Percentiles rank a stretch among this genome's conserved stretches.
Evolutionary conservation across 23 red algal genomes (phyloP).

Genomic region (Chondrus crispus): DNA sequence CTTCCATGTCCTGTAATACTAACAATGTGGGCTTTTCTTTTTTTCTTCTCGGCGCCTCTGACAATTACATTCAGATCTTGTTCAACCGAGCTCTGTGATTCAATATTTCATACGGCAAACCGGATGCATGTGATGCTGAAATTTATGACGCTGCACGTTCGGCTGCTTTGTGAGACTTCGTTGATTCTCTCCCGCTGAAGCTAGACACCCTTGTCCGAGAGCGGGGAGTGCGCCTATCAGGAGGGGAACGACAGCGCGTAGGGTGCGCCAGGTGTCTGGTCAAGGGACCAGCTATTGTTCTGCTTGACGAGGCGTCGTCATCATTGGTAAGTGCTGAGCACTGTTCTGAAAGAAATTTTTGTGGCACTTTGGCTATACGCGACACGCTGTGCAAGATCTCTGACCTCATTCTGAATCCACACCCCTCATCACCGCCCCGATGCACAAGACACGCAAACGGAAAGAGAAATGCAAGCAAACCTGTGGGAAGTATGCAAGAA

Average conservation of each 20-base stretch:
- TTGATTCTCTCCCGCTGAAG: constrained; percentile 67
- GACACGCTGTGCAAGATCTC: too few species aligned
- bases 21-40: too few species aligned
- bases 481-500: constrained; percentile 52
- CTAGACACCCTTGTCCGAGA: constrained; percentile 89
- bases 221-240: constrained; percentile 77
- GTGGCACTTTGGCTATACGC: too few species aligned
- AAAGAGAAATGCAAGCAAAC: constrained; percentile 79
- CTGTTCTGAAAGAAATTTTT: too few species aligned
- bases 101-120: constrained; percentile 91
- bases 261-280: constrained; percentile 80
- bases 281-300: constrained; percentile 71
- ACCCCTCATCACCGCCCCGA: too few species aligned
- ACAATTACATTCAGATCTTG: constrained; percentile 67
- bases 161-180: constrained; percentile 70
- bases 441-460: constrained; percentile 72
- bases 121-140: constrained; percentile 50
- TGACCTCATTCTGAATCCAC: too few species aligned
- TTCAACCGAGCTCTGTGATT: constrained; percentile 83
- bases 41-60: background rate
- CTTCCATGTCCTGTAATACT: too few species aligned
- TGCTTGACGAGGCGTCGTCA: constrained; percentile 90
- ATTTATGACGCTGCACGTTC: constrained; percentile 54
- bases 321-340: constrained; percentile 48
- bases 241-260: constrained; percentile 93